Evolutionary conservation across 2,329 filamentous ascomycete species (phyloP).

Genomic region (Microcyclosporella mali): DNA sequence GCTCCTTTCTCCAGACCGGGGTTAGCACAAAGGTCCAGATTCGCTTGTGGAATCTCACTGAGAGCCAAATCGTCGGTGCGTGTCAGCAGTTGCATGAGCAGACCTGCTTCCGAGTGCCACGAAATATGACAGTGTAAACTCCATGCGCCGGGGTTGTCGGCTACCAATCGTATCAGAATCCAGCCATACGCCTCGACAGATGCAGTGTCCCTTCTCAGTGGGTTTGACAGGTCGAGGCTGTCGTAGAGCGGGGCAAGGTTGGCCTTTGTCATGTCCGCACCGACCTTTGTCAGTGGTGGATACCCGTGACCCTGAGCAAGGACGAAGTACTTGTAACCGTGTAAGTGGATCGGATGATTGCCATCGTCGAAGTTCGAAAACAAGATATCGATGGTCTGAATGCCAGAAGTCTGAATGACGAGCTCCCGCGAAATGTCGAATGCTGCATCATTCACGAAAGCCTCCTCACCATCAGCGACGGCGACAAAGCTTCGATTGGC

Average conservation of each 20-base stretch:
- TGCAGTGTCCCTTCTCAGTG: constrained; percentile 48
- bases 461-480: background rate
- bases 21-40: constrained; percentile 43
- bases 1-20: constrained; percentile 46
- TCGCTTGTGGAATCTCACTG: constrained; percentile 42
- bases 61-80: constrained; percentile 41
- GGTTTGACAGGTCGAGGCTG: constrained; percentile 35
- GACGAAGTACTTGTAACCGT: constrained; percentile 35
- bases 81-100: constrained; percentile 55
- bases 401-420: constrained; percentile 33
- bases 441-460: constrained; percentile 13
- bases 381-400: constrained; percentile 34
- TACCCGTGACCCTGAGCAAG: constrained; percentile 33
- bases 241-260: constrained; percentile 29
- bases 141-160: constrained; percentile 55
- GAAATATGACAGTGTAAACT: constrained; percentile 54
- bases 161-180: constrained; percentile 49
- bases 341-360: constrained; percentile 32
- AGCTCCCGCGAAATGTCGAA: constrained; percentile 26
- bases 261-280: constrained; percentile 19
- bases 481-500: constrained; percentile 26
- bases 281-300: constrained; percentile 22
- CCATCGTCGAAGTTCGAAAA: constrained; percentile 34
- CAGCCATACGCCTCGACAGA: constrained; percentile 51
- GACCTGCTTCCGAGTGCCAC: constrained; percentile 54